Base-by-base conservation (phyloP, 2,329 filamentous ascomycete genomes). In the Clonostachys sp. region DNA sequence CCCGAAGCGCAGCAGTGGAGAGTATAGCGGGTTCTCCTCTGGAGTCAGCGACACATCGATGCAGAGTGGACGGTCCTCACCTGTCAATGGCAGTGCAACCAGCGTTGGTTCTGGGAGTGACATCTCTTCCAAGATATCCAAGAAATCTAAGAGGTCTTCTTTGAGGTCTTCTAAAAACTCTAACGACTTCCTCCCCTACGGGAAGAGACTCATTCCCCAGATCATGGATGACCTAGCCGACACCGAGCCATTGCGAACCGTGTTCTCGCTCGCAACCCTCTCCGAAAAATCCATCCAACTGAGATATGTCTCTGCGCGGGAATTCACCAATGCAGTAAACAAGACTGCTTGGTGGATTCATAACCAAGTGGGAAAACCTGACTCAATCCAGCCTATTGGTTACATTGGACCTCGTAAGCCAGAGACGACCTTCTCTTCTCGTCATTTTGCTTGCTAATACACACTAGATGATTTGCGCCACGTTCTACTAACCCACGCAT, bases 361-460 rank as follows among this genome's bases (percentile, higher is more conserved):
- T 8, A 41, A 48, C 12, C 41, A 57, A n/a, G 50, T 57, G 18
- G 54, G 56, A 5, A 48, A 50, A 34, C 39, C 48, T 8, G 41
- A 45, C 10, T 45, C 44, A 3, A 53, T 61, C 5, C 48, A 56
- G 24, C 46, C 58, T 1, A 38, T 62, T 6, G 61, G 58, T 1
- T 65, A 65, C 38, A 62, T 64, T 20, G 62, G 62, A 41, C 62
- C 62, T 12, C 62, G 62, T 64, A 55, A 57, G 62, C 59, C 35
- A 8, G 9, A 20, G 1, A 30, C 3, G 24, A 30, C 8, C 24
- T 30, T 30, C n/a, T 30, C 24, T 6, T 30, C 24, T 30, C 9
- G 24, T 5, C 8, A 3, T 30, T 30, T 10, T 30, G 24, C 24
- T 30, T 30, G 24, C 10, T 33, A 13, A 10, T 6, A 36, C 5